Base-by-base conservation (phyloP, 495 filamentous ascomycete species). In the Lophiotrema nucula region DNA sequence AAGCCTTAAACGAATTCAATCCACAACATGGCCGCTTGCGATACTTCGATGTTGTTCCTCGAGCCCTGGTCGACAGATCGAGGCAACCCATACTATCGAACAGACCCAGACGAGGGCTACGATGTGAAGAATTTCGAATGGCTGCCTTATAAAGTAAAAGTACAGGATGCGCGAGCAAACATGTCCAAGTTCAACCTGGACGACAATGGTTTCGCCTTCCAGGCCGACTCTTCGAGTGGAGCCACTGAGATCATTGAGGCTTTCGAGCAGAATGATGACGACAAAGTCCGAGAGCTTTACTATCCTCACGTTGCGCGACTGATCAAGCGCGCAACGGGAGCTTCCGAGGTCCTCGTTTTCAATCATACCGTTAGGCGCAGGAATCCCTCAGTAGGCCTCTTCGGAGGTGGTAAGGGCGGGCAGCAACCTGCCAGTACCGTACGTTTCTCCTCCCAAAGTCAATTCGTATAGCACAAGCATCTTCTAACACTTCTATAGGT, bases 31-130 rank as follows among this genome's bases (percentile, higher is more conserved):
- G n/a, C n/a, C n/a, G n/a, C n/a, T n/a, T n/a, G n/a, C n/a, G n/a
- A n/a, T n/a, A n/a, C n/a, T n/a, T n/a, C n/a, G n/a, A 47, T 56
- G 53, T 43, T 41, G 1, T 56, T 56, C 43, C 43, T 56, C 16
- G 53, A 56, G 28, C 53, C 42, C 3, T 56, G 53, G 53, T 41
- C 47, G 24, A 11, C 25, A 11, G 22, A 18, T 23, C 41, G 42
- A 2, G 53, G 53, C 3, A 47, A 24, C n/a, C 53, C 53, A 1
- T 56, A 47, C 22, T 33, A 47, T 39, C 41, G 53, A 2, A 56
- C 19, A 13, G 35, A 39, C 43, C 53, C 53, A 3, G 41, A 4
- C 2, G 8, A 15, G 12, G 43, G 43, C 12, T 56, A 46, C 21
- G 43, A 56, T 22, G 42, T 27, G 21, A 56, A 31, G 23, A 56